A percentile compares a stretch with the other conserved stretches of the same genome.
Conservation (phyloP, 345 rosid genomes). For the Mangifera indica region DNA sequence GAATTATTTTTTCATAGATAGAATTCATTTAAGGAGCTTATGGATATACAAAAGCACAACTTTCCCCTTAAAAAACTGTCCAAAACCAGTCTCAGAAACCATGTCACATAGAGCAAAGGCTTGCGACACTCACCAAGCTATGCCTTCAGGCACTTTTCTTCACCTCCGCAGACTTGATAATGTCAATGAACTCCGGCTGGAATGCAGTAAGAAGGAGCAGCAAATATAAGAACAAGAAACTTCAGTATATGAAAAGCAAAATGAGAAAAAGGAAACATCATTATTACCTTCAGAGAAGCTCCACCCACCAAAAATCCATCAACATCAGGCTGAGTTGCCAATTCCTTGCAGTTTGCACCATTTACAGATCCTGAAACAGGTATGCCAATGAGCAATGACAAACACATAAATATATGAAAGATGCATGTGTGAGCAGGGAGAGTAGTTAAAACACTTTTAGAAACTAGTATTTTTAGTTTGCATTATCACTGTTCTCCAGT, state of each 20-base stretch:
- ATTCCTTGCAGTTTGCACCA: constrained; percentile 83
- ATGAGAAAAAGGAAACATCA: not conserved
- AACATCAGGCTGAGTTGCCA: constrained; percentile 68
- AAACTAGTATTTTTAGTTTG: not conserved
- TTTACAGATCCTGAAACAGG: constrained; percentile 63
- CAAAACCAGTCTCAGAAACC: too few species aligned
- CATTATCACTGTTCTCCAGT: not conserved
- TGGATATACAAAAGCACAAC: not conserved
- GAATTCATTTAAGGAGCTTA: not conserved
- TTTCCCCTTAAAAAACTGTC: constrained; percentile 25
- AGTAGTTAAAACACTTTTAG: not conserved
- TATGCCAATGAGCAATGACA: not conserved
- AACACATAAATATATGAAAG: not conserved
- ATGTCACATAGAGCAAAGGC: too few species aligned
- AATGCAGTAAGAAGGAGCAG: not conserved
- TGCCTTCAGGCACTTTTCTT: constrained; percentile 39
- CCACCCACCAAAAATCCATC: constrained; percentile 96
- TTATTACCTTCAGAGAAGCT: constrained; percentile 72
- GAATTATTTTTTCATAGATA: constrained; percentile 7
- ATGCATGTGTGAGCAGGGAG: not conserved
- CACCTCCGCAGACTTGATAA: constrained; percentile 54
- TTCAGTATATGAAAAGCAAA: not conserved
- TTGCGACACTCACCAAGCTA: too few species aligned
- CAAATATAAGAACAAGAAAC: not conserved
- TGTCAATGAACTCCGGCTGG: constrained; percentile 62